A percentile compares a stretch with the other conserved stretches of the same genome.
These are phyloP conservation scores for Aspergillus saccharolyticus DNA, from an alignment of 495 filamentous ascomycete species.

Conservation along the genomic window DNA sequence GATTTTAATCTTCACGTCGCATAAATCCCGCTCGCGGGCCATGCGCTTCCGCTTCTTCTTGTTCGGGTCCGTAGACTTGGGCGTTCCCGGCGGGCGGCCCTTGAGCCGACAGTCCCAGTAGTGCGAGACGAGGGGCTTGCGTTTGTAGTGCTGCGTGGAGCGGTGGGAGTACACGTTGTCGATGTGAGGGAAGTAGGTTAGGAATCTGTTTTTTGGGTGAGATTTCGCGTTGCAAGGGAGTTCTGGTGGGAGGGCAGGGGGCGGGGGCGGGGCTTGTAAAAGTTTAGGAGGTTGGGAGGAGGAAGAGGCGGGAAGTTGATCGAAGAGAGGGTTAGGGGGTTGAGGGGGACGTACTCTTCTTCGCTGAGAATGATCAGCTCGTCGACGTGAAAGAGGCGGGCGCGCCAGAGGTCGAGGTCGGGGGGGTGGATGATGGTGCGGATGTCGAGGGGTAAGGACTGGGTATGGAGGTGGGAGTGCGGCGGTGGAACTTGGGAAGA, in stretches of 20 bases:
- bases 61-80: conserved; percentile 77
- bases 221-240: not conserved
- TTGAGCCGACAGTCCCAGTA: conserved; percentile 92
- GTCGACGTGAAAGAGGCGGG: conserved; percentile 72
- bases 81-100: conserved; percentile 75
- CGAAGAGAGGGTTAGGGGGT: not conserved
- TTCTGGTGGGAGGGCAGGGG: too few species aligned
- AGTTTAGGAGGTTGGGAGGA: too few species aligned
- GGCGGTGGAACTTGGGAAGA: conserved; percentile 4
- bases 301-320: not conserved
- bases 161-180: conserved; percentile 92
- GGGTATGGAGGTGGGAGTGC: conserved; percentile 10
- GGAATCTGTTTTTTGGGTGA: conserved; percentile 51
- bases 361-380: conserved; percentile 69
- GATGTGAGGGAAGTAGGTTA: conserved; percentile 84
- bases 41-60: conserved; percentile 86
- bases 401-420: conserved; percentile 66
- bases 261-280: not conserved
- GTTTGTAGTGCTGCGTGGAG: conserved; percentile 81
- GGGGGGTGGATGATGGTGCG: conserved; percentile 57
- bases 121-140: conserved; percentile 75
- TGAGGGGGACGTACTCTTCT: conserved; percentile 59
- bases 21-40: conserved; percentile 70
- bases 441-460: conserved; percentile 9
- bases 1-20: conserved; percentile 91